These are phyloP conservation scores for Ballota nigra DNA, from an alignment of 257 asterid species.

Conservation along the genomic window DNA sequence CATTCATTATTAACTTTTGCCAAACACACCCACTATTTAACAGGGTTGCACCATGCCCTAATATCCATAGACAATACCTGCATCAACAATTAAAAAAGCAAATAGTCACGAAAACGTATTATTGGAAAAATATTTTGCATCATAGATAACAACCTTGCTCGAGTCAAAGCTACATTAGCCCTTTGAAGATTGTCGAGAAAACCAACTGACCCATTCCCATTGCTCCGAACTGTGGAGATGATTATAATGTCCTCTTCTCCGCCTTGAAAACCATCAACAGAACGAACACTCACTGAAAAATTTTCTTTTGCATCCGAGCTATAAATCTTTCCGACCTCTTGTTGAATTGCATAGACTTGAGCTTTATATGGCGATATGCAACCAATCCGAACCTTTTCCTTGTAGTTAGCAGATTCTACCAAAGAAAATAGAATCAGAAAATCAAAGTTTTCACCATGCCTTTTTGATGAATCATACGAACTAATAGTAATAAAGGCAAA, in stretches of 20 bases:
- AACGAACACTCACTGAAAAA: slow-evolving; percentile 59
- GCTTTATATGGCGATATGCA: slow-evolving; percentile 76
- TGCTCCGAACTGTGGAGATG: slow-evolving; percentile 61
- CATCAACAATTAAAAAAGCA: neutral
- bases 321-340: slow-evolving; percentile 42
- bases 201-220: slow-evolving; percentile 56
- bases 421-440: neutral
- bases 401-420: slow-evolving; percentile 35
- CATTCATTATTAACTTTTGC: slow-evolving; percentile 48
- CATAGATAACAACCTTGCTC: slow-evolving; percentile 47
- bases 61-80: slow-evolving; percentile 66
- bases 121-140: neutral
- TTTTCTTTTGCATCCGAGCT: slow-evolving; percentile 36
- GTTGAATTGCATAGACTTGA: slow-evolving; percentile 57
- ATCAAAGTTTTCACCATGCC: neutral
- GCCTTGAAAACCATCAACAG: slow-evolving; percentile 79
- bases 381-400: slow-evolving; percentile 52
- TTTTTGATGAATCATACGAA: too few species aligned
- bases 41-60: slow-evolving; percentile 55
- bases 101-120: neutral
- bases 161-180: slow-evolving; percentile 62
- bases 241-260: slow-evolving; percentile 72
- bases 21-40: slow-evolving; percentile 50
- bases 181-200: slow-evolving; percentile 56
- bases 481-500: too few species aligned